Conservation (phyloP, 495 filamentous ascomycete species). For the Hypoxylon crocopeplum region DNA sequence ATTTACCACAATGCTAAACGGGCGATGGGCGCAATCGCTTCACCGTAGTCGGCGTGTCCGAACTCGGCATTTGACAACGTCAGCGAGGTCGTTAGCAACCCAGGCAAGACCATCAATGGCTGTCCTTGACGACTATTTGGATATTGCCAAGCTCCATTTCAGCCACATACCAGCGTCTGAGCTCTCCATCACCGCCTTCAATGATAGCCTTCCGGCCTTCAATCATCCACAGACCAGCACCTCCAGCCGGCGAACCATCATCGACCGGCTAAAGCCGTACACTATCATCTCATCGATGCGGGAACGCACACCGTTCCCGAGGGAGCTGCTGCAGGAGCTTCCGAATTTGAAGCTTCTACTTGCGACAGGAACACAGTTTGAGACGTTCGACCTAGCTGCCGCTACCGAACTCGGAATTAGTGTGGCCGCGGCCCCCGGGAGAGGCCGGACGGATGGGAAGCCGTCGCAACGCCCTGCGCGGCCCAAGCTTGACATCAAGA, state of each 20-base stretch:
- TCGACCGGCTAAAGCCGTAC: slow-evolving; percentile 63
- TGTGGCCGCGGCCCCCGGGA: slow-evolving; percentile 61
- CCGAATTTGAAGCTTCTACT: slow-evolving; percentile 72
- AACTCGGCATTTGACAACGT: not conserved
- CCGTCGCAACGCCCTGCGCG: slow-evolving; percentile 10
- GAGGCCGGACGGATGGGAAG: slow-evolving; percentile 35
- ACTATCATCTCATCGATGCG: slow-evolving; percentile 65
- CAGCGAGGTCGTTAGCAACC: slow-evolving; percentile 1
- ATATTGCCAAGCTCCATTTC: slow-evolving; percentile 28
- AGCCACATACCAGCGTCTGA: slow-evolving; percentile 13
- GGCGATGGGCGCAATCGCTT: not conserved
- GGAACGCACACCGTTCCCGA: slow-evolving; percentile 72
- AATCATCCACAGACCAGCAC: slow-evolving; percentile 38
- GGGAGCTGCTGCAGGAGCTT: slow-evolving; percentile 58
- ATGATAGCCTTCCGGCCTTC: slow-evolving; percentile 24
- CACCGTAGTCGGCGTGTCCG: not conserved
- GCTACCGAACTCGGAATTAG: slow-evolving; percentile 59
- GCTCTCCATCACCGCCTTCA: slow-evolving; percentile 22
- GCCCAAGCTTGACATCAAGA: slow-evolving; percentile 31
- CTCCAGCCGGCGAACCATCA: slow-evolving; percentile 41
- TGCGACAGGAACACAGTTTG: slow-evolving; percentile 66
- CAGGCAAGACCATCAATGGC: slow-evolving; percentile 21
- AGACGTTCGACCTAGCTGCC: slow-evolving; percentile 64
- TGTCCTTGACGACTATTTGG: slow-evolving; percentile 33
- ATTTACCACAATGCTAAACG: not conserved